Base-by-base conservation (phyloP, 345 rosid genomes). In the Passiflora organensis region DNA sequence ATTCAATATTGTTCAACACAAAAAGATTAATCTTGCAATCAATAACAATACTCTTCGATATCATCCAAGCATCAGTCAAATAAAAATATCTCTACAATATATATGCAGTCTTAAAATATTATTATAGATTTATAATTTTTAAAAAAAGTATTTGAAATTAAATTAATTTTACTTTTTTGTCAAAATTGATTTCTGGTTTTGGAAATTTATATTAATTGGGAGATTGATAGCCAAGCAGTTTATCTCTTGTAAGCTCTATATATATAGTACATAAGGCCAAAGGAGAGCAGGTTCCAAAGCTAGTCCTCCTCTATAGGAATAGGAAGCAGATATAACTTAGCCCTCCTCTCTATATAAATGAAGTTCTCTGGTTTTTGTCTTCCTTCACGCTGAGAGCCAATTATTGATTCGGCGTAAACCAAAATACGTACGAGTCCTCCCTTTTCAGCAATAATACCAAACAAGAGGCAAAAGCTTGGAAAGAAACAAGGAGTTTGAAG, bases 231-330 rank as follows among this genome's bases (percentile, higher is more conserved):
- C 46, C 32, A 22, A 39, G 59, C 21, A 49, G 23, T n/a, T 52
- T 59, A 64, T 59, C 54, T 50, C 28, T 13, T 43, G 17, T 48
- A 23, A 43, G 23, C 13, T 45, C 58, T 66, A 32, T 56, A 64
- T 46, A 68, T 47, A 43, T 39, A 34, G 18, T 68, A 73, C 63
- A 66, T 56, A 77, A 75, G 72, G 82, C 84, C 90, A 84, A 74
- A 75, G 68, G 60, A 72, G 76, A 69, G 48, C 73, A 64, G 60
- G 64, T 67, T 72, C 72, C 78, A 65, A 63, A 60, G 72, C 39
- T 51, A 61, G 62, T 61, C 21, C 17, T 24, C 13, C 32, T 65
- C n/a, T n/a, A n/a, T n/a, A n/a, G n/a, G n/a, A n/a, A n/a, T n/a
- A n/a, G n/a, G 52, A 18, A 15, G 64, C 32, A 28, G 53, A 25